A percentile compares a stretch with the other conserved stretches of the same genome.
Evolutionary conservation across 2,329 filamentous ascomycete species (phyloP).

Genomic region (Bertia moriformis): DNA sequence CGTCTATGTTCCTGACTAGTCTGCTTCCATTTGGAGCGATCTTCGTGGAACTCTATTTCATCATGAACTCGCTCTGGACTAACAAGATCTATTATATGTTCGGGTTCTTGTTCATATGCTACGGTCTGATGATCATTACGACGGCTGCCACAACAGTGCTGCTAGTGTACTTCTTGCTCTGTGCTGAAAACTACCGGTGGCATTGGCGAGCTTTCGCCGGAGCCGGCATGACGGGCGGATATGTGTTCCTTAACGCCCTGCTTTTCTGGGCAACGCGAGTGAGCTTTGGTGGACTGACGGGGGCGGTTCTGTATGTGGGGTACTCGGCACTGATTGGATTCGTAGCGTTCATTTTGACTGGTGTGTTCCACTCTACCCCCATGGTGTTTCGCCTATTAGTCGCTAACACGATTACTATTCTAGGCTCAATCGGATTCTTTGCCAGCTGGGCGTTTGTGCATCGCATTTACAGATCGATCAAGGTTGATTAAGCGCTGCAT

Average conservation of each 20-base stretch:
- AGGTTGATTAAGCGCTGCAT: slow-evolving; percentile 79
- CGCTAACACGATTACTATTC: neutral
- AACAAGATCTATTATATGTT: slow-evolving; percentile 99
- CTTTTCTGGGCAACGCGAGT: slow-evolving; percentile 84
- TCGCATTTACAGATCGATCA: slow-evolving; percentile 94
- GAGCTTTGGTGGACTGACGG: slow-evolving; percentile 69
- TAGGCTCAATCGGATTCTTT: slow-evolving; percentile 90
- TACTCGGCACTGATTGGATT: slow-evolving; percentile 84
- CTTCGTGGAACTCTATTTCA: slow-evolving; percentile 97
- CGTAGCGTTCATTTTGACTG: slow-evolving; percentile 83
- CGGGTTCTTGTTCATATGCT: slow-evolving; percentile 94
- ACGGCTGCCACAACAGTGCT: slow-evolving; percentile 83
- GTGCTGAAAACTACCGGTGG: slow-evolving; percentile 96
- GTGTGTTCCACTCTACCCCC: slow-evolving; percentile 36
- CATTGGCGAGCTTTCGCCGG: slow-evolving; percentile 92
- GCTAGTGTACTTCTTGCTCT: slow-evolving; percentile 91
- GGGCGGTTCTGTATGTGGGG: slow-evolving; percentile 80
- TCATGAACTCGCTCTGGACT: slow-evolving; percentile 98
- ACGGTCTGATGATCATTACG: slow-evolving; percentile 91
- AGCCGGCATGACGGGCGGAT: slow-evolving; percentile 76
- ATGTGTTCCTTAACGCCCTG: slow-evolving; percentile 83
- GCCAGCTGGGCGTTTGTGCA: slow-evolving; percentile 87
- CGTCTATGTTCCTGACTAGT: slow-evolving; percentile 82
- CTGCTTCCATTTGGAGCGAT: slow-evolving; percentile 91
- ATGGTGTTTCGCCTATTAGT: neutral